Conservation (phyloP, 1,284 basidiomycete genomes). For the Cryptococcus sp. region DNA sequence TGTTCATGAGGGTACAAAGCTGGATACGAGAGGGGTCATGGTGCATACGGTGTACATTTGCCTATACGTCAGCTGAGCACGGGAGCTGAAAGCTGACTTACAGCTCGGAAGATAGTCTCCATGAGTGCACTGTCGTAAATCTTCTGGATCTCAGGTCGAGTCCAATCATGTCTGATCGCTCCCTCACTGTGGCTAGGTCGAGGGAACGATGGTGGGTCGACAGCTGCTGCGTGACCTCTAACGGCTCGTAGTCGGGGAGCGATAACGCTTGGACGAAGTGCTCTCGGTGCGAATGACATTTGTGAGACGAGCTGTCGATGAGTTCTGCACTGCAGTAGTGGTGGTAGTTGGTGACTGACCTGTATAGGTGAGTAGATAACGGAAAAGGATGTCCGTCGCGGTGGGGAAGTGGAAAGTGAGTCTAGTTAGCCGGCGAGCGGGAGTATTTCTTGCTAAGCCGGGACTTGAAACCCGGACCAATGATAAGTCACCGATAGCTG, state of each 20-base stretch:
- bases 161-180: conserved; percentile 45
- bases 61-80: conserved; percentile 23
- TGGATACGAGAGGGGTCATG: conserved; percentile 89
- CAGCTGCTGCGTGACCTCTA: conserved; percentile 37
- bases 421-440: neutral
- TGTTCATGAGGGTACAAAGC: conserved; percentile 97
- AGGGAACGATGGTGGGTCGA: conserved; percentile 26
- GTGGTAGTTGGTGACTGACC: neutral
- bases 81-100: conserved; percentile 46
- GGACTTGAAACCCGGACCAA: too few relatives aligned
- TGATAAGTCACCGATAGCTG: too few relatives aligned
- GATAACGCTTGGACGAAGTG: conserved; percentile 9
- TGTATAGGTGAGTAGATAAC: neutral
- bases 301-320: too few relatives aligned
- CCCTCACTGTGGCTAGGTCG: conserved; percentile 20
- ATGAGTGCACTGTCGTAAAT: conserved; percentile 64
- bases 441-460: neutral
- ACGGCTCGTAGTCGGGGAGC: conserved; percentile 12
- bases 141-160: conserved; percentile 48
- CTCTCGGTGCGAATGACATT: conserved; percentile 4
- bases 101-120: conserved; percentile 79
- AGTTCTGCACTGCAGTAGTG: too few relatives aligned
- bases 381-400: neutral
- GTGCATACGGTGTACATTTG: conserved; percentile 70
- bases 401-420: neutral